These are phyloP conservation scores for Cladophialophora bantiana DNA, from an alignment of 2,329 filamentous ascomycete species.

Conservation along the genomic window DNA sequence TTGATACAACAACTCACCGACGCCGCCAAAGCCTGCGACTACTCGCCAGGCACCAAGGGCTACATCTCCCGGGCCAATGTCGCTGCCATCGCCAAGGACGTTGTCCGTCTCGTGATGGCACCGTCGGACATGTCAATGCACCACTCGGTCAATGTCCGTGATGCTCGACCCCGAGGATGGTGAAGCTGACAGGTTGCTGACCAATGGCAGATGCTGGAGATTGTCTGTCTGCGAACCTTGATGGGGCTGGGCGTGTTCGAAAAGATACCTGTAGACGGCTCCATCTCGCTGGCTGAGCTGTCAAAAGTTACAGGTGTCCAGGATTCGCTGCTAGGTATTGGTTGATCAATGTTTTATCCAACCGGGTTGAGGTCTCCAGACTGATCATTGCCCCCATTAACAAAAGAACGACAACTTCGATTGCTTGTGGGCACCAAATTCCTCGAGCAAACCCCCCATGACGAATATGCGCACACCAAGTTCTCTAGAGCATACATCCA, in stretches of 20 bases:
- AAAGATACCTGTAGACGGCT: constrained; percentile 38
- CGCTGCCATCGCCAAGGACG: constrained; percentile 24
- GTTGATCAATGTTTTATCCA: background rate
- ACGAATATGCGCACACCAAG: constrained; percentile 29
- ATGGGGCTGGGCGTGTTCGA: constrained; percentile 39
- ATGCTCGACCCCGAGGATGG: background rate
- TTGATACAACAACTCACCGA: constrained; percentile 19
- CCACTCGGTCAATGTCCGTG: constrained; percentile 25
- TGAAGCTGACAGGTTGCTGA: background rate
- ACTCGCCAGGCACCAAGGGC: constrained; percentile 14
- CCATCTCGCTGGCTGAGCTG: constrained; percentile 25
- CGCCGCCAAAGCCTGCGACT: constrained; percentile 22
- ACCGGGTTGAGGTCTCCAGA: background rate
- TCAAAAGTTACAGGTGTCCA: constrained; percentile 22
- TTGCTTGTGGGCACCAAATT: constrained; percentile 30
- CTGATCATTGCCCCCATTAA: background rate
- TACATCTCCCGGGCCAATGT: constrained; percentile 22
- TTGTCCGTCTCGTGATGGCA: constrained; percentile 27
- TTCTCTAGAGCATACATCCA: constrained; percentile 28
- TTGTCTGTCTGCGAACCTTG: constrained; percentile 38
- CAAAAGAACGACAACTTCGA: constrained; percentile 26
- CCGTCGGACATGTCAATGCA: constrained; percentile 26
- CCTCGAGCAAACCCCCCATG: constrained; percentile 19
- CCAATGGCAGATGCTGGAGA: constrained; percentile 32
- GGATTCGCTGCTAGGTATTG: constrained; percentile 26